Base-by-base conservation (phyloP, 1,284 basidiomycete genomes). In the Cutaneotrichosporon daszewskae region DNA sequence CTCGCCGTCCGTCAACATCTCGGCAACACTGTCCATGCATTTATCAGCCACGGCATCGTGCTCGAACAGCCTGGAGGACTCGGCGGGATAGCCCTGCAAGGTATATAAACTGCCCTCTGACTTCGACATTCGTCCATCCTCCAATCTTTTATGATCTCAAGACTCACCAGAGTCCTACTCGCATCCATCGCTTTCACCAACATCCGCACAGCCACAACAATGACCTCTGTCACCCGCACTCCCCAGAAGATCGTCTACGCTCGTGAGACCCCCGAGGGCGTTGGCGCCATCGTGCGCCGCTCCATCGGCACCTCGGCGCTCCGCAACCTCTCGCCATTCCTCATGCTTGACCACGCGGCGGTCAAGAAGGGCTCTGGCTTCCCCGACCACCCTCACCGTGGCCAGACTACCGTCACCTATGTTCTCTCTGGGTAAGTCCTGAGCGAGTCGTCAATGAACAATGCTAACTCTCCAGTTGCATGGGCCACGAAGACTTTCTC, bases 361-460 rank as follows among this genome's bases (percentile, higher is more conserved):
- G 64, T 75, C 43, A 23, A 35, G 33, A 41, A 45, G 37, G 75
- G 75, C 12, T 67, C 73, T 16, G 76, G 76, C 1, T 79, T 79
- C 58, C 71, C 74, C 0, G 72, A 94, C 62, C 90, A 94, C 57
- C 87, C 89, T 2, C 89, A 94, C 66, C 77, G 89, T 24, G 91
- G 90, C 4, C 87, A 90, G 69, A 83, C 62, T 4, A 74, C 76
- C 1, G 64, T 77, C 1, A 92, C 90, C 0, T 94, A 92, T 66
- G 84, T 95, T 79, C 75, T 92, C 0, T n/a, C 76, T 87, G 67
- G 92, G 92, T 75, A n/a, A n/a, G n/a, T n/a, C n/a, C n/a, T n/a
- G n/a, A n/a, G n/a, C n/a, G n/a, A n/a, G n/a, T n/a, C n/a, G n/a
- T n/a, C n/a, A n/a, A n/a, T n/a, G n/a, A n/a, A n/a, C n/a, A n/a